Base-by-base conservation (phyloP, 176 grass and related monocot species). In the Triticum turgidum region DNA sequence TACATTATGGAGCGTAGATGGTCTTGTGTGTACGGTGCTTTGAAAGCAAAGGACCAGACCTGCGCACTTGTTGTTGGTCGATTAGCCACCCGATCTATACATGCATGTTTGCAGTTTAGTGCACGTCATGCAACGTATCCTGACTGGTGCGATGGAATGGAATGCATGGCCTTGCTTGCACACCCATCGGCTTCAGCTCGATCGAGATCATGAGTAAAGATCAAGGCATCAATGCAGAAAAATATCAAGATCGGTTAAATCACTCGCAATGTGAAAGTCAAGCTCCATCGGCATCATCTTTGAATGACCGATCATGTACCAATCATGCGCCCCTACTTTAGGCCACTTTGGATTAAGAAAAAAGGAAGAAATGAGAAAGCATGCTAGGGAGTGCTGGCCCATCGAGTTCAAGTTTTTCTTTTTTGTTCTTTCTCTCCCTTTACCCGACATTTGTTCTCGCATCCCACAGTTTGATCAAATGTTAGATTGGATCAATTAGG, bases 51-150 rank as follows among this genome's bases (percentile, higher is more conserved):
- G 25, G 7, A 7, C 21, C 21, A 41, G 20, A 22, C 37, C 2
- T 70, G 34, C 11, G 3, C 3, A 20, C 11, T 29, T 69, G 21
- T 34, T 12, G 18, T 35, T 25, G 29, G 29, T 30, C 29, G 18
- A 49, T 7, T 82, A 45, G 3, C 33, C 18, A 34, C 30, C 13
- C 6, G n/a, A 42, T 69, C 17, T 3, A 47, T 34, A 47, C 45
- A 32, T 70, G 34, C 30, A 2, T 35, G 37, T 63, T 18, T 34
- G 24, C 18, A 15, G 21, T 12, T 42, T 42, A 68, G 71, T 77
- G 21, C 22, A 89, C 84, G 82, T 61, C 58, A 80, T 89, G 87
- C 87, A 51, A 88, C 73, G 61, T 14, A 69, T 78, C 24, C 32
- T 29, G 12, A 32, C 18, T 49, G 5, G 42, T 35, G 72, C 42